phyloP scores from a whole-genome alignment of 129 eudicot species.

The Flaveria ramosissima region DNA sequence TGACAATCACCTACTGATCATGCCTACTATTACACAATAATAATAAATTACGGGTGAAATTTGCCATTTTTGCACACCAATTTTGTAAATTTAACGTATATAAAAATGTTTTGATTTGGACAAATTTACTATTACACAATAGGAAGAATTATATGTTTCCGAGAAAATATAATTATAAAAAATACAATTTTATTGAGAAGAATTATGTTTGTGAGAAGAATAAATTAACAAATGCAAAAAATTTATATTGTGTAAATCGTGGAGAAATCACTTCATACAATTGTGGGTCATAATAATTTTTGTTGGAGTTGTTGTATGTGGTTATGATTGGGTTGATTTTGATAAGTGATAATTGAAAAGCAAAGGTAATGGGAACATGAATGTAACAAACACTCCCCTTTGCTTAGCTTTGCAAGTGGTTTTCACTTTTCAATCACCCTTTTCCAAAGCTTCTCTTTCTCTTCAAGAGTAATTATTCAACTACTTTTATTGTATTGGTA shows the following conservation, averaged over 20 bases:
- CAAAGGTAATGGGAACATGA: slow-evolving; percentile 34
- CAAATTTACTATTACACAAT: too few species aligned
- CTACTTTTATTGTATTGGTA: slow-evolving; percentile 5
- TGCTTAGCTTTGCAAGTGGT: slow-evolving; percentile 37
- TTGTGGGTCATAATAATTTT: neutral
- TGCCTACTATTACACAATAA: too few species aligned
- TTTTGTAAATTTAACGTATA: too few species aligned
- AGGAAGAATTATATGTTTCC: too few species aligned
- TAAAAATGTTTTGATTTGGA: too few species aligned
- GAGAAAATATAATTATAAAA: too few species aligned
- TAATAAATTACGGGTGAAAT: too few species aligned
- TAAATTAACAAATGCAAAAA: neutral
- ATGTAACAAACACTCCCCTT: slow-evolving; percentile 31
- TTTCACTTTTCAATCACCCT: slow-evolving; percentile 39
- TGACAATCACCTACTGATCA: too few species aligned
- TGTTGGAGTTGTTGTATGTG: slow-evolving; percentile 28
- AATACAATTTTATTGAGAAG: too few species aligned
- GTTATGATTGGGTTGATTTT: slow-evolving; percentile 37
- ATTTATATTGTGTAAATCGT: neutral
- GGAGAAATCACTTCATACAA: neutral
- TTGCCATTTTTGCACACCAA: too few species aligned
- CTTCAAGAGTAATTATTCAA: slow-evolving; percentile 18
- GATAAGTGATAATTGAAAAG: slow-evolving; percentile 36
- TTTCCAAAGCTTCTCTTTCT: slow-evolving; percentile 20
- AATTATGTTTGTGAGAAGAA: neutral